These are phyloP conservation scores for Penstemon eatonii DNA, from an alignment of 257 asterid species.

Conservation along the genomic window DNA sequence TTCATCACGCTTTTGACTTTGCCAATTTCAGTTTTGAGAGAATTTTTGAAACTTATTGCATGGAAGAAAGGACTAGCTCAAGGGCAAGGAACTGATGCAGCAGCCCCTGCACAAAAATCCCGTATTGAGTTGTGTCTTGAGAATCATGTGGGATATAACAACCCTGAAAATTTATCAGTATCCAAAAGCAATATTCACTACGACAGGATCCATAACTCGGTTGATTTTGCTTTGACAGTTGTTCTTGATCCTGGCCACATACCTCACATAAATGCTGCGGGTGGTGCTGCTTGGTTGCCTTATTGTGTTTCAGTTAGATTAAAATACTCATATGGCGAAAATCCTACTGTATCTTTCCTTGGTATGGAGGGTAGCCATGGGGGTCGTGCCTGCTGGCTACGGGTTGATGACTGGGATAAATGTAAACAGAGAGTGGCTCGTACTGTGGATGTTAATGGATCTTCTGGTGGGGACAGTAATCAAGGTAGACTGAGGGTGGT, in stretches of 20 bases:
- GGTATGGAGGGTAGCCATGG: constrained; percentile 99
- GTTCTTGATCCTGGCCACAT: constrained; percentile 91
- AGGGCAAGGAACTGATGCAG: constrained; percentile 71
- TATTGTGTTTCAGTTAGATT: constrained; percentile 89
- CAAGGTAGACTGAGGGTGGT: constrained; percentile 87
- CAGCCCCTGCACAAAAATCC: constrained; percentile 83
- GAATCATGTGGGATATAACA: constrained; percentile 74
- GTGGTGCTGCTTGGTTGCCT: constrained; percentile 99
- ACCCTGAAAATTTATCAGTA: constrained; percentile 49
- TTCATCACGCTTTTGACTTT: constrained; percentile 89
- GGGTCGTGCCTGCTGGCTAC: constrained; percentile 93
- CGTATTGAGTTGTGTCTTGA: constrained; percentile 94
- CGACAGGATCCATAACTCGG: constrained; percentile 77
- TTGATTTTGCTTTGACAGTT: constrained; percentile 90
- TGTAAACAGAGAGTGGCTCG: constrained; percentile 77
- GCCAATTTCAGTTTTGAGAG: constrained; percentile 91
- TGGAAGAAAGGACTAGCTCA: constrained; percentile 96
- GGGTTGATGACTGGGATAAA: constrained; percentile 87
- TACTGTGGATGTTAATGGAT: constrained; percentile 66
- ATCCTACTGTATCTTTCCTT: constrained; percentile 63
- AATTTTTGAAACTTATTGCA: constrained; percentile 89
- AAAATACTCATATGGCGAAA: constrained; percentile 79
- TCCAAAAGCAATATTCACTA: constrained; percentile 89
- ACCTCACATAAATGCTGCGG: constrained; percentile 91
- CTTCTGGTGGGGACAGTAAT: constrained; percentile 64